These are phyloP conservation scores for Plectosphaerella plurivora DNA, from an alignment of 2,329 filamentous ascomycete genomes.

Conservation along the genomic window DNA sequence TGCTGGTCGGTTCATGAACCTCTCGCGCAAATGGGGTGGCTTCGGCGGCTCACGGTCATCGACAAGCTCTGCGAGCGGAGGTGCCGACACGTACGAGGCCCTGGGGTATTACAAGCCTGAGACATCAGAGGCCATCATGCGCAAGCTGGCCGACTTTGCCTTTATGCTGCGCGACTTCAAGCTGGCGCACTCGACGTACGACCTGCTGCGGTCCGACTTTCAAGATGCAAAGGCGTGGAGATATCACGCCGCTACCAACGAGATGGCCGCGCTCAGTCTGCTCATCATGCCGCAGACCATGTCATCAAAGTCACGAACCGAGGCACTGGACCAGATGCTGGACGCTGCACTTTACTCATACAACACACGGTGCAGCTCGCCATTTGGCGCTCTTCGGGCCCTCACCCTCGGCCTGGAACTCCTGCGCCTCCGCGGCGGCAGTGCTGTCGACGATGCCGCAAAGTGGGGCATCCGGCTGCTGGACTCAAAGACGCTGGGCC, in stretches of 20 bases:
- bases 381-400: conserved; percentile 76
- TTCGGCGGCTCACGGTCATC: conserved; percentile 67
- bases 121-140: conserved; percentile 82
- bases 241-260: conserved; percentile 87
- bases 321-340: conserved; percentile 80
- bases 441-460: conserved; percentile 80
- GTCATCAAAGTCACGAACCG: conserved; percentile 71
- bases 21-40: conserved; percentile 84
- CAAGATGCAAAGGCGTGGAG: conserved; percentile 95
- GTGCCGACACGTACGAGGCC: conserved; percentile 65
- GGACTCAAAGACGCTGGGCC: conserved; percentile 71
- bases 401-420: conserved; percentile 76
- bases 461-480: conserved; percentile 78
- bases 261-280: conserved; percentile 86
- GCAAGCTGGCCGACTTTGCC: conserved; percentile 88
- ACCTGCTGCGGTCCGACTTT: conserved; percentile 83
- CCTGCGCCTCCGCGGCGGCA: conserved; percentile 72
- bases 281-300: conserved; percentile 71
- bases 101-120: conserved; percentile 81
- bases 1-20: conserved; percentile 87
- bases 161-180: conserved; percentile 98
- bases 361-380: conserved; percentile 73
- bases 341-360: conserved; percentile 93
- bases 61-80: conserved; percentile 45
- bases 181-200: conserved; percentile 85